Percentiles rank a stretch among this genome's conserved stretches.
Conservation (phyloP, 176 grass and related monocot species). For the Bromus sterilis region DNA sequence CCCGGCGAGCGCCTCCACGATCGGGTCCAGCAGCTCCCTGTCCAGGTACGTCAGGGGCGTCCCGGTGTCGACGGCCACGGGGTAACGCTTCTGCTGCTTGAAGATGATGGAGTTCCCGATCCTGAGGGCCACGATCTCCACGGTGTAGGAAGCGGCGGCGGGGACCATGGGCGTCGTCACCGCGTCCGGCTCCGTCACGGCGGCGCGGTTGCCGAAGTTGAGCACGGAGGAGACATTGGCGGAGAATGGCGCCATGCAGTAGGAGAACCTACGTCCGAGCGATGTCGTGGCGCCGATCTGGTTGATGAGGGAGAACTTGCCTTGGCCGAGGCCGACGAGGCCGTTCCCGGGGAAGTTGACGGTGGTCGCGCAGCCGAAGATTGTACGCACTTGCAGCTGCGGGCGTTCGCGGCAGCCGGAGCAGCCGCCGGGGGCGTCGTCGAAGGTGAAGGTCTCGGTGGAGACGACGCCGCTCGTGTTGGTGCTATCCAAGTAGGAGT, state of each 20-base stretch:
- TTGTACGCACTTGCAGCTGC: neutral
- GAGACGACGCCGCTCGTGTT: too few relatives aligned
- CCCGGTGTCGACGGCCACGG: constrained; percentile 55
- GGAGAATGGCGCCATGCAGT: constrained; percentile 40
- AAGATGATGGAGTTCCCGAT: neutral
- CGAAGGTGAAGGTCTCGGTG: too few relatives aligned
- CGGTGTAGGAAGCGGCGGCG: constrained; percentile 19
- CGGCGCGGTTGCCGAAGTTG: constrained; percentile 38
- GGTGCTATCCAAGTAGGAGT: too few relatives aligned
- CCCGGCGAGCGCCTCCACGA: constrained; percentile 17
- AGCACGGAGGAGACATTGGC: constrained; percentile 20
- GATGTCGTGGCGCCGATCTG: constrained; percentile 19
- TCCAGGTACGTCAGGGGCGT: constrained; percentile 42
- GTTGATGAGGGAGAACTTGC: constrained; percentile 34
- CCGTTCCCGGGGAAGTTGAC: constrained; percentile 29
- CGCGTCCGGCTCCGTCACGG: constrained; percentile 6
- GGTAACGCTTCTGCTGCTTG: neutral
- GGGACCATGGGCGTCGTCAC: constrained; percentile 21
- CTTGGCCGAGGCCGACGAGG: constrained; percentile 41
- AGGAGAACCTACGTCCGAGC: constrained; percentile 42
- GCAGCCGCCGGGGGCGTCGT: too few relatives aligned
- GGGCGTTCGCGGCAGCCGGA: too few relatives aligned
- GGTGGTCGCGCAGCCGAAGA: constrained; percentile 51
- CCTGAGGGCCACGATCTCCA: constrained; percentile 25
- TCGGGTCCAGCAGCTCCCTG: neutral